Percentiles rank a stretch among this genome's conserved stretches.
Conservation (phyloP, 2,329 filamentous ascomycete species). For the Exophiala sp. region DNA sequence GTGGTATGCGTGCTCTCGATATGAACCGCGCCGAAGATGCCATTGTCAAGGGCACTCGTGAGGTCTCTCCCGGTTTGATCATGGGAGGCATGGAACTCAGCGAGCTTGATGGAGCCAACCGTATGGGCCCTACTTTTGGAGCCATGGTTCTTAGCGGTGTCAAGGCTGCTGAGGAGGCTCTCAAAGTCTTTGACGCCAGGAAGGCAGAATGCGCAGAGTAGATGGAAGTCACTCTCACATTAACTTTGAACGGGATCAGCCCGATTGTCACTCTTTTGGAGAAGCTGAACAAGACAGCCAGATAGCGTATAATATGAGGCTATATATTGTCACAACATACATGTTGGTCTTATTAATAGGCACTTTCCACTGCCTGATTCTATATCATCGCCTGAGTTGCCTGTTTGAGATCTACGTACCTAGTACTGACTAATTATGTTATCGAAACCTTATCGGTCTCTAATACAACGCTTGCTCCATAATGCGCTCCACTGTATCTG, state of each 20-base stretch:
- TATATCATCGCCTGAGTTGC: background rate
- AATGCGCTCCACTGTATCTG: no score
- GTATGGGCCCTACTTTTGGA: slow-evolving; percentile 85
- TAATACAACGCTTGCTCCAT: no score
- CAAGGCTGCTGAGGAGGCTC: slow-evolving; percentile 82
- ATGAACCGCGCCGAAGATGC: slow-evolving; percentile 90
- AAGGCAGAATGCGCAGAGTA: slow-evolving; percentile 68
- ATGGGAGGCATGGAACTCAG: slow-evolving; percentile 93
- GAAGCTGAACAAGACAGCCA: background rate
- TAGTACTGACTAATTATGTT: no score
- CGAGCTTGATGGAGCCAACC: slow-evolving; percentile 83
- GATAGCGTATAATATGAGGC: background rate
- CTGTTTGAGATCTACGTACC: background rate
- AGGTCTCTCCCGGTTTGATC: slow-evolving; percentile 80
- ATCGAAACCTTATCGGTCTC: no score
- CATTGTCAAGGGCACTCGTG: slow-evolving; percentile 85
- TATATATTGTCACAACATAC: background rate
- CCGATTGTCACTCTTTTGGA: background rate
- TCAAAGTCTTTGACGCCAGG: slow-evolving; percentile 69
- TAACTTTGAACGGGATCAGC: no score
- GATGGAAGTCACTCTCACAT: background rate
- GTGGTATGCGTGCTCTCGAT: slow-evolving; percentile 87
- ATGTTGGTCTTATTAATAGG: no score
- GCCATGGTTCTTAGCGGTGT: slow-evolving; percentile 84
- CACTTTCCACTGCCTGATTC: background rate